Conservation (phyloP, 1,284 basidiomycete genomes). For the Bjerkandera adusta region DNA sequence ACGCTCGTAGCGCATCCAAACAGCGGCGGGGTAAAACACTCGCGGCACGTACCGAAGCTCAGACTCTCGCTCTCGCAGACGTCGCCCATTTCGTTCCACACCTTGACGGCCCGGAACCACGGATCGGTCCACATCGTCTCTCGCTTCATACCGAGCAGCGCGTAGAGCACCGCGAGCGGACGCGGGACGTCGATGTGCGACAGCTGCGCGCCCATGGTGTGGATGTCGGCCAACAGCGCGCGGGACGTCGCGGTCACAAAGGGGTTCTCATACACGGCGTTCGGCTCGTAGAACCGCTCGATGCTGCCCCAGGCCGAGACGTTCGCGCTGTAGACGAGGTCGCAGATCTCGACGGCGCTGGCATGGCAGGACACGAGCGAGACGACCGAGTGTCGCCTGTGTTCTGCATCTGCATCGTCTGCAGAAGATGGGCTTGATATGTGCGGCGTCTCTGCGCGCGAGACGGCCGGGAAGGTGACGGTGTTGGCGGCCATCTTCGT, state of each 20-base stretch:
- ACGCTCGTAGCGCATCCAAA: not conserved
- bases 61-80: conserved; percentile 71
- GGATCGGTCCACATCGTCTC: conserved; percentile 29
- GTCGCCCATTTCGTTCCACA: conserved; percentile 73
- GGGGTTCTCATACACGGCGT: conserved; percentile 76
- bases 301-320: conserved; percentile 46
- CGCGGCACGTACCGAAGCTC: conserved; percentile 60
- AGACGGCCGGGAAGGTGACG: conserved; percentile 20
- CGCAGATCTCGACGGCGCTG: conserved; percentile 63
- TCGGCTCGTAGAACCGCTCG: conserved; percentile 64
- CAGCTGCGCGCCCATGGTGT: conserved; percentile 54
- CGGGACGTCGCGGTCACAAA: conserved; percentile 70
- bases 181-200: conserved; percentile 61
- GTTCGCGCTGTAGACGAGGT: conserved; percentile 59
- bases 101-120: conserved; percentile 55
- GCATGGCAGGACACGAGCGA: conserved; percentile 49
- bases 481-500: conserved; percentile 14
- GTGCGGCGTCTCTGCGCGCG: conserved; percentile 13
- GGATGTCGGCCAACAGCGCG: conserved; percentile 65
- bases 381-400: conserved; percentile 24
- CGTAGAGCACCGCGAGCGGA: conserved; percentile 56
- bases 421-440: conserved; percentile 6
- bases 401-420: conserved; percentile 6
- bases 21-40: not conserved
- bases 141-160: conserved; percentile 48